Conservation (phyloP, 2,329 filamentous ascomycete species). For the Pyrenochaeta sp. region DNA sequence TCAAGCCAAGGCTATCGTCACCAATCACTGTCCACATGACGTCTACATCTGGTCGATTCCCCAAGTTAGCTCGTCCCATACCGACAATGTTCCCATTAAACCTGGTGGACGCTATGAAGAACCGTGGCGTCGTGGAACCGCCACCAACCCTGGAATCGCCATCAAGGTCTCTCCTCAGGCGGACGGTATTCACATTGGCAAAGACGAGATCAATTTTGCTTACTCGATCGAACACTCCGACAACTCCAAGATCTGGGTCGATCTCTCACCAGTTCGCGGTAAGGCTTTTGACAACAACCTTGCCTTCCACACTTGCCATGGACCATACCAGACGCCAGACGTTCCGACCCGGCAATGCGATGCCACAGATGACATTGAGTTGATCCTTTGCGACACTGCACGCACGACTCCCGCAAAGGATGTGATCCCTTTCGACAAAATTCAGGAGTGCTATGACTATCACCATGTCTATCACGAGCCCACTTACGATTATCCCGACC, state of each 20-base stretch:
- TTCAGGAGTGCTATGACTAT: constrained; percentile 21
- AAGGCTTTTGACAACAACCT: constrained; percentile 15
- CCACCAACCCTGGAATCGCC: constrained; percentile 28
- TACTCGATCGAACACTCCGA: constrained; percentile 30
- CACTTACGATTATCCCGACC: neutral
- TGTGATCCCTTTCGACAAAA: constrained; percentile 10
- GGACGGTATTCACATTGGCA: constrained; percentile 28
- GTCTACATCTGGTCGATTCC: constrained; percentile 38
- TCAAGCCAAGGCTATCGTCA: constrained; percentile 37
- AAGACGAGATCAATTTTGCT: constrained; percentile 33
- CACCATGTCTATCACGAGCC: constrained; percentile 1
- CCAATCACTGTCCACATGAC: constrained; percentile 29
- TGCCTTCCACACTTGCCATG: constrained; percentile 28
- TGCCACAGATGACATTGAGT: constrained; percentile 32
- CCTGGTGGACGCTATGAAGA: constrained; percentile 31
- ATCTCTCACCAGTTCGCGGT: constrained; percentile 24
- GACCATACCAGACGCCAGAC: constrained; percentile 12
- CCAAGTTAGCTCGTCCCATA: constrained; percentile 12
- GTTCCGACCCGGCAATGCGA: constrained; percentile 24
- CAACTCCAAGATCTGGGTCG: constrained; percentile 27
- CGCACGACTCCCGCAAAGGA: constrained; percentile 16
- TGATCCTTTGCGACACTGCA: constrained; percentile 32
- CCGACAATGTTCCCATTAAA: constrained; percentile 24
- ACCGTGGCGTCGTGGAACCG: constrained; percentile 30
- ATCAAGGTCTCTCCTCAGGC: constrained; percentile 34